These are phyloP conservation scores for Solanum virginianum DNA, from an alignment of 257 asterid species.

Conservation along the genomic window DNA sequence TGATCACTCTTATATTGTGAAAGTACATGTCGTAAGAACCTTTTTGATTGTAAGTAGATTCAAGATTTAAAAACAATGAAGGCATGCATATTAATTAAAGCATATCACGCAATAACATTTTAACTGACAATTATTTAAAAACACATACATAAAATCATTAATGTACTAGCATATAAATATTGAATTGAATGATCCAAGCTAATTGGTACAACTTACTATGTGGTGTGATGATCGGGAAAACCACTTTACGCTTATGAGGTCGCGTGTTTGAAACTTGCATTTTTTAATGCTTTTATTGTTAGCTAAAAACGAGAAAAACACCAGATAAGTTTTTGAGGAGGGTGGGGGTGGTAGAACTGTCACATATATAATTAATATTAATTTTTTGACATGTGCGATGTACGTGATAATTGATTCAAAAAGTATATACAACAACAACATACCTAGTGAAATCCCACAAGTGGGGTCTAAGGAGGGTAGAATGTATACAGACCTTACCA, in stretches of 20 bases:
- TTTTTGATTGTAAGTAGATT: background rate
- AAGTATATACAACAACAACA: no score
- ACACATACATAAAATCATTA: no score
- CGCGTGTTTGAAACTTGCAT: background rate
- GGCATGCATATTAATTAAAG: background rate
- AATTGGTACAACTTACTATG: background rate
- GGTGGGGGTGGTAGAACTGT: no score
- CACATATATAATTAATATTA: no score
- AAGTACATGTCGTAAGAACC: background rate
- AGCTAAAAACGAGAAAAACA: background rate
- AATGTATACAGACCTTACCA: no score
- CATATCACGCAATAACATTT: background rate
- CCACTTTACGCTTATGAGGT: background rate
- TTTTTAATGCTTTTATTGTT: no score
- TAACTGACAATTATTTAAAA: no score
- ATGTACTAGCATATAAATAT: background rate
- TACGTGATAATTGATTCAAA: no score
- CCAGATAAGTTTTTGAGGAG: no score
- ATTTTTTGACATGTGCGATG: no score
- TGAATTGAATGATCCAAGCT: background rate
- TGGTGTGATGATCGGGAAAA: background rate
- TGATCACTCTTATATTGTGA: background rate
- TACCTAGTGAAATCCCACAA: no score
- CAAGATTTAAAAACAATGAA: background rate
- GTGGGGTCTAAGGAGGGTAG: no score